phyloP scores from a whole-genome alignment of 306 rosid genomes.

The Fragaria iinumae region DNA sequence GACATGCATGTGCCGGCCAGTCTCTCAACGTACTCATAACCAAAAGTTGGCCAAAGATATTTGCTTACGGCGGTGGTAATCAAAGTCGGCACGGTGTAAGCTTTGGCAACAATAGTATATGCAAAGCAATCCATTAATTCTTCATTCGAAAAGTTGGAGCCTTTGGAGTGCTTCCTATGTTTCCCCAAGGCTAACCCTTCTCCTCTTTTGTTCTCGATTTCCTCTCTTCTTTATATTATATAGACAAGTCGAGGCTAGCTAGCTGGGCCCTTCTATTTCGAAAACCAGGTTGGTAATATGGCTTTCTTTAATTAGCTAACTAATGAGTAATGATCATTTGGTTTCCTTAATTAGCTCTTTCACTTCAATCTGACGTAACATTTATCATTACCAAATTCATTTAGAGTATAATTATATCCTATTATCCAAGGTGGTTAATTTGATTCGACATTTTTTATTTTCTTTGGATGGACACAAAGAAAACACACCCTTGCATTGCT shows the following conservation, averaged over 20 bases:
- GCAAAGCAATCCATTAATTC: background rate
- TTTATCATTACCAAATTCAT: background rate
- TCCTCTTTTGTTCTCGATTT: background rate
- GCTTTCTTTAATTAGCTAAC: background rate
- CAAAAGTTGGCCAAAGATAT: background rate
- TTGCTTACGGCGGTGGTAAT: slow-evolving; percentile 27
- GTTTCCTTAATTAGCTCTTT: background rate
- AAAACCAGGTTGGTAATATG: background rate
- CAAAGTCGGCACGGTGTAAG: slow-evolving; percentile 22
- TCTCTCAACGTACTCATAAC: background rate
- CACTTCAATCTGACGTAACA: background rate
- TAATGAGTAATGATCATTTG: background rate
- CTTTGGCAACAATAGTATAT: background rate
- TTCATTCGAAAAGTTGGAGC: too few species aligned
- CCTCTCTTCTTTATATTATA: background rate
- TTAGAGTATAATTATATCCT: too few species aligned
- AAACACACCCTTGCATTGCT: too few species aligned
- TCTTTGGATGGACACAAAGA: too few species aligned
- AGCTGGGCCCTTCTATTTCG: background rate
- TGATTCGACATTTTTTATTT: too few species aligned
- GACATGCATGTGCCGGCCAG: too few species aligned
- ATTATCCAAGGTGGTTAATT: too few species aligned
- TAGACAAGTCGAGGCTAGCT: background rate
- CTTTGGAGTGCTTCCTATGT: too few species aligned
- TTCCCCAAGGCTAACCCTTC: too few species aligned